phyloP scores from a whole-genome alignment of 202 grass and related monocot species.

The Setaria viridis region DNA sequence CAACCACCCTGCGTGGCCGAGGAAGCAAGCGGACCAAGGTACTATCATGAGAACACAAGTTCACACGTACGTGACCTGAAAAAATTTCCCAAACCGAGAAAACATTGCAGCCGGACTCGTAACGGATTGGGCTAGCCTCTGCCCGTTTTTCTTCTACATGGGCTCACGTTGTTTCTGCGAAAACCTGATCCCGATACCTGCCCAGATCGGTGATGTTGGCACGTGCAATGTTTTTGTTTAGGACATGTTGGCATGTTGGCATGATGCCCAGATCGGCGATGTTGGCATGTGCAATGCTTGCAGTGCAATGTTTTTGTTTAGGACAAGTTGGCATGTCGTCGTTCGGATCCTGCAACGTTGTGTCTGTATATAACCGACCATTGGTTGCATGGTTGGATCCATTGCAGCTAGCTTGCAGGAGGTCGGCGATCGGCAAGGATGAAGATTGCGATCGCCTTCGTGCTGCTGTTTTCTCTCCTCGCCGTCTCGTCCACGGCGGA shows the following conservation, averaged over 20 bases:
- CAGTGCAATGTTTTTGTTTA: no score
- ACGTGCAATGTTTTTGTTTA: neutral
- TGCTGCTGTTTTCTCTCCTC: slow-evolving; percentile 19
- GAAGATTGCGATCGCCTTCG: slow-evolving; percentile 29
- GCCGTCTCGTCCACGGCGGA: slow-evolving; percentile 30
- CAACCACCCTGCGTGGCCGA: slow-evolving; percentile 27
- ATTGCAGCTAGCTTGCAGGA: neutral
- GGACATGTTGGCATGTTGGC: neutral
- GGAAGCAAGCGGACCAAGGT: slow-evolving; percentile 8
- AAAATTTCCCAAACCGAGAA: slow-evolving; percentile 27
- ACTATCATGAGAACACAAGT: neutral
- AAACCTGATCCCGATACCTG: neutral
- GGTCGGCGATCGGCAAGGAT: neutral
- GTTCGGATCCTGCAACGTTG: neutral
- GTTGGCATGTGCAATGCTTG: no score
- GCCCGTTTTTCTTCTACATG: neutral
- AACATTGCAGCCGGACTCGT: neutral
- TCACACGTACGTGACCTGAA: neutral
- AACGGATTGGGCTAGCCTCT: slow-evolving; percentile 10
- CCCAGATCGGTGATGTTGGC: neutral
- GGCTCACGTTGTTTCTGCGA: neutral
- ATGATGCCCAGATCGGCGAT: no score
- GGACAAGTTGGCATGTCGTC: neutral
- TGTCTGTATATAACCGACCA: slow-evolving; percentile 18
- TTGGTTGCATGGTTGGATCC: neutral